phyloP scores from a whole-genome alignment of 306 rosid species.

The Quercus variabilis region DNA sequence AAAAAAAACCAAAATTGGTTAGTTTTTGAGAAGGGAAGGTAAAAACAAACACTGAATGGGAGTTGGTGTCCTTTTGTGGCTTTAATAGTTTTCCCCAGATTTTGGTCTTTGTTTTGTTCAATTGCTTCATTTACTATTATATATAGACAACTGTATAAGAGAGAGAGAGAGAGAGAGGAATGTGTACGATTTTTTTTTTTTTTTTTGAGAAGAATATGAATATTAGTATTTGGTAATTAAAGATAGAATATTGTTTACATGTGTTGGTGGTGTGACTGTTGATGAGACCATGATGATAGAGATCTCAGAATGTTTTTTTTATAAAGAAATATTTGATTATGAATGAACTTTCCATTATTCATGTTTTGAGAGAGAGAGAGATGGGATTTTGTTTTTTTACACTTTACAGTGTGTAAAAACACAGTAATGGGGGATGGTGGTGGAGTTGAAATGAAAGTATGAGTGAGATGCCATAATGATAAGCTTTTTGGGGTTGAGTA shows the following conservation, averaged over 20 bases:
- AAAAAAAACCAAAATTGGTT: background rate
- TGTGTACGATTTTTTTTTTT: background rate
- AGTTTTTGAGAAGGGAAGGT: slow-evolving; percentile 17
- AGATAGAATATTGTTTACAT: background rate
- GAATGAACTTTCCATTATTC: slow-evolving; percentile 16
- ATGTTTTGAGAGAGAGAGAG: background rate
- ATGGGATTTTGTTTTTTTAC: slow-evolving; percentile 26
- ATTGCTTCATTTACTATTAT: background rate
- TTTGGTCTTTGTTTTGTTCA: background rate
- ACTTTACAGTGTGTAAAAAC: slow-evolving; percentile 27
- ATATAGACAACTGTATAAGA: background rate
- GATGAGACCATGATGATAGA: slow-evolving; percentile 34
- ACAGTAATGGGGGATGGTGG: background rate
- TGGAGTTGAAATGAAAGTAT: background rate
- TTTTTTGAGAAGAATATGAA: background rate
- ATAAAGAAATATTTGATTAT: background rate
- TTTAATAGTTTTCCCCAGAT: background rate
- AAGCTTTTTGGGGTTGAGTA: background rate
- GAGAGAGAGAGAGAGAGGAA: background rate
- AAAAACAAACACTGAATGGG: background rate
- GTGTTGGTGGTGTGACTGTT: background rate
- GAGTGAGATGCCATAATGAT: slow-evolving; percentile 30
- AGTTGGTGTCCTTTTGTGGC: background rate
- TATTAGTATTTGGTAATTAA: slow-evolving; percentile 10
- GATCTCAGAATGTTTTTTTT: slow-evolving; percentile 18